Base-by-base conservation (phyloP, 176 grass and related monocot species). In the Phragmites australis region DNA sequence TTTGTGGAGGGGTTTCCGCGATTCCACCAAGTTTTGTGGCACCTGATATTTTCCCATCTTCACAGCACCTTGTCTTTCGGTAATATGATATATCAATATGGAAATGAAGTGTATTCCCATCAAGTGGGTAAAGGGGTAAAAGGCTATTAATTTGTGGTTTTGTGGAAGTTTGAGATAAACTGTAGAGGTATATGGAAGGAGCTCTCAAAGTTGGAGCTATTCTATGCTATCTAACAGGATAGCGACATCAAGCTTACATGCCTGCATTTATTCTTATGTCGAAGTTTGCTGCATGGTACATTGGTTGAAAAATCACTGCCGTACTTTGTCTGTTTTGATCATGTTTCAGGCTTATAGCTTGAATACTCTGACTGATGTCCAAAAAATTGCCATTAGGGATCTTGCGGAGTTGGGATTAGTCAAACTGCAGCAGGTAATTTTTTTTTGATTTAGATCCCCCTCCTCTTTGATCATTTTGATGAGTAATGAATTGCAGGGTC, bases 311-410 rank as follows among this genome's bases (percentile, higher is more conserved):
- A 54, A 69, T 80, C 19, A 65, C 18, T 9, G 9, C 75, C 6
- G 43, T 40, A 13, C 18, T 66, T 4, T 64, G 2, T 30, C 18
- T 75, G 32, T 9, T 21, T 78, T 73, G 18, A 16, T 86, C 6
- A 60, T 89, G 75, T n/a, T 87, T 50, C 59, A 97, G 95, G 90
- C 92, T 70, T 97, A 97, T 75, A 97, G 90, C 84, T 79, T 94
- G 82, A 97, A 84, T 87, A 89, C 85, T 69, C 73, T 94, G 71
- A 91, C 81, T 15, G 89, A 91, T 70, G 92, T 93, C 56, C 90
- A 94, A 94, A 86, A 70, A 87, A 55, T 54, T 80, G 90, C 92
- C 47, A 89, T 97, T 66, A 94, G 81, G 83, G 95, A 97, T 89
- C 92, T 97, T 84, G 73, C 86, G 2, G 88, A 91, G 23, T 76